A percentile compares a stretch with the other conserved stretches of the same genome.
These are phyloP conservation scores for Oryza glumipatula DNA, from an alignment of 176 grass and related monocot species.

Conservation along the genomic window DNA sequence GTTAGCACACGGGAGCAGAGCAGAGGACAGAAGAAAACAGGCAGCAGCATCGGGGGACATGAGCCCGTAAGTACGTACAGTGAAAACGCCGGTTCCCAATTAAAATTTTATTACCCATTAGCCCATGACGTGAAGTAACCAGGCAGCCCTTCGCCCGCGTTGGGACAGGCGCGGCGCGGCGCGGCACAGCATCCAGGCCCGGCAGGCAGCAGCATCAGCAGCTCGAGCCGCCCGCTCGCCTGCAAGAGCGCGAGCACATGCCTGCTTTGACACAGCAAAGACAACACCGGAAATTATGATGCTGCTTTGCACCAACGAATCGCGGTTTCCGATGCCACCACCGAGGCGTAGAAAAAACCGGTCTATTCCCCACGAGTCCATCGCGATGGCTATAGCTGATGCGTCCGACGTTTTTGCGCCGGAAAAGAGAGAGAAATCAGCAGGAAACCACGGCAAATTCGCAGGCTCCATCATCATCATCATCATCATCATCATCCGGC, in stretches of 20 bases:
- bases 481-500: neutral
- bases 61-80: neutral
- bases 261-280: neutral
- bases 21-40: neutral
- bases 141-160: neutral
- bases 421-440: neutral
- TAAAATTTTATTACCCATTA: slow-evolving; percentile 20
- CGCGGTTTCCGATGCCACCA: slow-evolving; percentile 11
- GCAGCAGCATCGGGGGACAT: neutral
- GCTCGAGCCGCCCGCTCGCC: slow-evolving; percentile 33
- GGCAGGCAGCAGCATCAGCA: neutral
- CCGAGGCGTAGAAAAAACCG: neutral
- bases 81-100: slow-evolving; percentile 14
- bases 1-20: neutral
- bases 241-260: neutral
- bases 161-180: slow-evolving; percentile 18
- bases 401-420: neutral
- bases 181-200: neutral
- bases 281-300: slow-evolving; percentile 22
- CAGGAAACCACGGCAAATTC: slow-evolving; percentile 17
- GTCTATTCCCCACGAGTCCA: neutral
- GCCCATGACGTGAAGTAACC: slow-evolving; percentile 14
- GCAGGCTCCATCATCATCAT: neutral
- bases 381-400: too few species aligned
- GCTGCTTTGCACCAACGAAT: slow-evolving; percentile 4